A percentile compares a stretch with the other conserved stretches of the same genome.
Conservation (phyloP, 768 basidiomycete genomes). For the Boletus subcaerulescens region DNA sequence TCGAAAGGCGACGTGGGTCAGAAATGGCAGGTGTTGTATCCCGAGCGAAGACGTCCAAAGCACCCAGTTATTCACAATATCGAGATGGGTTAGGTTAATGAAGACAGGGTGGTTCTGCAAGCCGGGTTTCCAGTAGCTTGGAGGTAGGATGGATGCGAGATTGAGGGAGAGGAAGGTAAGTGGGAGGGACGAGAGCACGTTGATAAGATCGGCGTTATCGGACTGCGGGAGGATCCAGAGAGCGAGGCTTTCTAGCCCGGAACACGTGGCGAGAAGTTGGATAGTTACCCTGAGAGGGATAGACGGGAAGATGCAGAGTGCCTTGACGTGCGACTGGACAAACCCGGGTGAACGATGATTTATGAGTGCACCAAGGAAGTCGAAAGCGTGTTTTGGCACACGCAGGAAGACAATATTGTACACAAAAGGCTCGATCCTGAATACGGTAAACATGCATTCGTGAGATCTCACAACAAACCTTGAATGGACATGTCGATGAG, state of each 20-base stretch:
- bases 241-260: slow-evolving; percentile 13
- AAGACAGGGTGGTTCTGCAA: slow-evolving; percentile 12
- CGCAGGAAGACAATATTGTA: slow-evolving; percentile 19
- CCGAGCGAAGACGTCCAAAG: slow-evolving; percentile 18
- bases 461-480: not conserved
- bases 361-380: slow-evolving; percentile 10
- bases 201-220: not conserved
- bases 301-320: slow-evolving; percentile 16
- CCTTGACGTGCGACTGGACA: slow-evolving; percentile 7
- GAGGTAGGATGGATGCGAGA: slow-evolving; percentile 1
- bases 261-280: slow-evolving; percentile 9
- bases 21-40: slow-evolving; percentile 11
- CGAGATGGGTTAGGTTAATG: slow-evolving; percentile 15
- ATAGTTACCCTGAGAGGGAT: slow-evolving; percentile 2
- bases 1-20: slow-evolving; percentile 15
- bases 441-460: too few relatives aligned
- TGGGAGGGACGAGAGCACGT: slow-evolving; percentile 9
- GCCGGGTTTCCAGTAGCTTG: not conserved
- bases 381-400: slow-evolving; percentile 1
- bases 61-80: slow-evolving; percentile 19
- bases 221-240: slow-evolving; percentile 14
- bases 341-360: slow-evolving; percentile 9
- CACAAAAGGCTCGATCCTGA: slow-evolving; percentile 22
- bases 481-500: not conserved
- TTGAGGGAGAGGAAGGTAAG: slow-evolving; percentile 18